These are phyloP conservation scores for Leishmania martiniquensis DNA, from an alignment of 208 protist species.

Conservation along the genomic window DNA sequence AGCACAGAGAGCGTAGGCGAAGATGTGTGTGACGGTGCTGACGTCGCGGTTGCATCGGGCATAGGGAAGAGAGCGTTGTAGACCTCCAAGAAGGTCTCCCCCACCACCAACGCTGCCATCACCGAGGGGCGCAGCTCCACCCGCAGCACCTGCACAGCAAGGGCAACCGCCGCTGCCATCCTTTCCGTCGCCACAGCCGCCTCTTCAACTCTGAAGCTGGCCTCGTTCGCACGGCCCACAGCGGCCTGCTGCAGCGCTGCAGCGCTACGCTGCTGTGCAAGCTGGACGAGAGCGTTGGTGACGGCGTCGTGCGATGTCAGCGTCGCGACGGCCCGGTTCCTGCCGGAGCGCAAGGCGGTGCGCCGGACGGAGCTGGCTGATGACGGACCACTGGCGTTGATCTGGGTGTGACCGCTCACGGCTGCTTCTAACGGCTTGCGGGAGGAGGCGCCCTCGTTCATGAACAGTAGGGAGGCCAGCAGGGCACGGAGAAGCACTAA, in stretches of 20 bases:
- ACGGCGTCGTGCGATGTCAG: slow-evolving; percentile 10
- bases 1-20: slow-evolving; percentile 23
- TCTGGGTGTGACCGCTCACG: neutral
- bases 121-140: slow-evolving; percentile 16
- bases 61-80: slow-evolving; percentile 25
- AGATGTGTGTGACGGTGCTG: too few relatives aligned
- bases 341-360: neutral
- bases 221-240: neutral
- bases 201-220: neutral
- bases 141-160: slow-evolving; percentile 30
- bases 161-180: slow-evolving; percentile 11
- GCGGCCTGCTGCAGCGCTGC: slow-evolving; percentile 3
- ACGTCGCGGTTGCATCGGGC: neutral
- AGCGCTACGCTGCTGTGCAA: slow-evolving; percentile 19
- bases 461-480: slow-evolving; percentile 6
- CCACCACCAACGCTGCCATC: neutral
- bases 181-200: neutral
- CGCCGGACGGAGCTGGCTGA: neutral
- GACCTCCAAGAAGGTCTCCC: slow-evolving; percentile 22
- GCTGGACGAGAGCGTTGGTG: slow-evolving; percentile 3
- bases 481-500: slow-evolving; percentile 22
- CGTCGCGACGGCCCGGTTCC: neutral
- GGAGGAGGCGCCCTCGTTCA: neutral
- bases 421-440: neutral
- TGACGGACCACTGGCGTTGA: neutral